Evolutionary conservation across 1,139 yeast genomes (phyloP).

Genomic region (Yamadazyma taylorii): DNA sequence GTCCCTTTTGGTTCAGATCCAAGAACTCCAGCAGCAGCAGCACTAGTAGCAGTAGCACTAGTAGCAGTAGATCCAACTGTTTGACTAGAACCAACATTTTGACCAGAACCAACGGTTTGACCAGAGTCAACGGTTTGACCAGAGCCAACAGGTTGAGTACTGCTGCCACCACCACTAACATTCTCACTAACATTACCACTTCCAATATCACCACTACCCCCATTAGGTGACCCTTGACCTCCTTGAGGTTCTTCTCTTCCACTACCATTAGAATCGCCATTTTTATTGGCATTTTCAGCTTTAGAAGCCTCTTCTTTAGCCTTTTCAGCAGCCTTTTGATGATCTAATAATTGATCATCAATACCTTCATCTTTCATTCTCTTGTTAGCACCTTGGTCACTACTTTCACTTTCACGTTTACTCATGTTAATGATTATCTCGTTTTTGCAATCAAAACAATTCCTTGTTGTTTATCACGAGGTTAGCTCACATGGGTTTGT

Average conservation of each 20-base stretch:
- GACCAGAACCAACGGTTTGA: too few species aligned
- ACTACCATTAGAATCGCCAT: neutral
- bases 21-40: constrained; percentile 13
- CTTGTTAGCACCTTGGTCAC: constrained; percentile 6
- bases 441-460: constrained; percentile 5
- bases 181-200: neutral
- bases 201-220: too few species aligned
- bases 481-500: constrained; percentile 12
- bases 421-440: constrained; percentile 11
- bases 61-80: neutral
- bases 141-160: too few species aligned
- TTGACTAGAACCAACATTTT: too few species aligned
- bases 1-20: constrained; percentile 5
- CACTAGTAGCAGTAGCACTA: constrained; percentile 6
- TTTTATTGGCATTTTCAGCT: neutral
- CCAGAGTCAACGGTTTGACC: too few species aligned
- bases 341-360: neutral
- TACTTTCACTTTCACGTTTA: constrained; percentile 13
- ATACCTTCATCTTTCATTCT: constrained; percentile 6
- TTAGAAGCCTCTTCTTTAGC: too few species aligned
- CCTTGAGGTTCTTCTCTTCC: too few species aligned
- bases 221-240: too few species aligned
- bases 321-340: too few species aligned
- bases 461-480: constrained; percentile 11
- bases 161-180: neutral